These are phyloP conservation scores for Thraustochytrium sp. DNA, from an alignment of 352 stramenopile genomes.

Conservation along the genomic window DNA sequence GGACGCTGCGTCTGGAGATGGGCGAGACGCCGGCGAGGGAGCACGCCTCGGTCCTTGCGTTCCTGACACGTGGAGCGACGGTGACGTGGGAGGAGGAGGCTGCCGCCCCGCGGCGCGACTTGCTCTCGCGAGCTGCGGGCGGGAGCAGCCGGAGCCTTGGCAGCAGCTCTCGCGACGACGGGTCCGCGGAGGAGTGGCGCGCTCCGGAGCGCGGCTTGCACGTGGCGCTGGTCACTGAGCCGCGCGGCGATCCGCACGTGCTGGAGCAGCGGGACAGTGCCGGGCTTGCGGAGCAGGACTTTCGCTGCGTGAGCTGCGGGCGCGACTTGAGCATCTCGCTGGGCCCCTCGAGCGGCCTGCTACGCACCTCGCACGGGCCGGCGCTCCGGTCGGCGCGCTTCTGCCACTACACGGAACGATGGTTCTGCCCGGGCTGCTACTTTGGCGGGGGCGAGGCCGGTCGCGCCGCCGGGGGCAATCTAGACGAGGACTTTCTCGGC, in stretches of 20 bases:
- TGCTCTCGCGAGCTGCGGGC: not conserved
- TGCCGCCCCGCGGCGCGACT: not conserved
- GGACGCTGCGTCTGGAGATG: not conserved
- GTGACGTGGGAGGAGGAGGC: not conserved
- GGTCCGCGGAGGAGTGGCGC: too few relatives aligned
- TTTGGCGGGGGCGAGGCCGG: not conserved
- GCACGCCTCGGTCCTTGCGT: not conserved
- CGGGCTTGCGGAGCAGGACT: constrained; percentile 26
- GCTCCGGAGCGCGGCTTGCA: not conserved
- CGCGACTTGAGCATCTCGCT: not conserved
- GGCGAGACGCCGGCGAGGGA: not conserved
- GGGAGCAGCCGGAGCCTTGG: not conserved
- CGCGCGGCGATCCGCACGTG: not conserved
- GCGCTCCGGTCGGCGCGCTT: not conserved
- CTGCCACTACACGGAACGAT: constrained; percentile 10
- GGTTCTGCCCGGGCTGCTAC: constrained; percentile 30
- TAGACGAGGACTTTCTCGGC: not conserved
- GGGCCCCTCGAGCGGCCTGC: not conserved
- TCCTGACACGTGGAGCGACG: not conserved
- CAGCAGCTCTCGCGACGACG: too few relatives aligned
- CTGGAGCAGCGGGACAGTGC: not conserved
- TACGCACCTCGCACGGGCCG: not conserved
- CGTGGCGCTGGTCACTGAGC: not conserved
- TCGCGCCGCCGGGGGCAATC: not conserved
- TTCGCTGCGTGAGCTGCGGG: not conserved